phyloP scores from a whole-genome alignment of 2,329 filamentous ascomycete species.

The Tolypocladium capitatum region DNA sequence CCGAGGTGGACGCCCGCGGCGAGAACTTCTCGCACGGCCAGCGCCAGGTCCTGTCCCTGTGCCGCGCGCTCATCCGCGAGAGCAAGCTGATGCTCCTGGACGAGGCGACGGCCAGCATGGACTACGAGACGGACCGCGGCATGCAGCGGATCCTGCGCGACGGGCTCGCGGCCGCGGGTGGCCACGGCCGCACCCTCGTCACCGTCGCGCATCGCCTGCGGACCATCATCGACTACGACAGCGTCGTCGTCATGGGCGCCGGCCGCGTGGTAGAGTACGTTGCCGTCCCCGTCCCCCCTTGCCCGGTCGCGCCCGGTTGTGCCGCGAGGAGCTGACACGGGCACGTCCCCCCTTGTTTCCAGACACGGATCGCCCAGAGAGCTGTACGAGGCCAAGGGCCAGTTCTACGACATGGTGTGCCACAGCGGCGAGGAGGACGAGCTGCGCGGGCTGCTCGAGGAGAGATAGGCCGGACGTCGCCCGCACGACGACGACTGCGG shows the following conservation, averaged over 20 bases:
- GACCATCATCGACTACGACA: slow-evolving; percentile 48
- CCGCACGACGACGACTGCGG: too few species aligned
- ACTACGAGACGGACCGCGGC: slow-evolving; percentile 41
- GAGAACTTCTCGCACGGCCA: slow-evolving; percentile 46
- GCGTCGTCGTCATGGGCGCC: slow-evolving; percentile 41
- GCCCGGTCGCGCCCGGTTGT: not conserved
- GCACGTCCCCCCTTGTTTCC: not conserved
- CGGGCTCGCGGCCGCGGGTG: slow-evolving; percentile 30
- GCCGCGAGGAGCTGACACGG: not conserved
- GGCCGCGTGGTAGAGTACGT: slow-evolving; percentile 39
- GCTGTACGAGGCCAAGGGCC: slow-evolving; percentile 28
- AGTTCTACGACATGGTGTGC: slow-evolving; percentile 41
- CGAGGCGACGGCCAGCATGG: slow-evolving; percentile 47
- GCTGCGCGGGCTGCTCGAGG: slow-evolving; percentile 22
- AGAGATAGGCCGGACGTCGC: not conserved
- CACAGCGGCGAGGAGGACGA: slow-evolving; percentile 40
- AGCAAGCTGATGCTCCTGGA: slow-evolving; percentile 44
- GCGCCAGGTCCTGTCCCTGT: slow-evolving; percentile 44
- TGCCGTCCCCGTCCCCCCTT: not conserved
- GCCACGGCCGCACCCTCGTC: slow-evolving; percentile 38
- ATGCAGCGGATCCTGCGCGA: slow-evolving; percentile 40
- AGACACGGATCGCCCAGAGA: slow-evolving; percentile 33
- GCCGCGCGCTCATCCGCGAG: slow-evolving; percentile 39
- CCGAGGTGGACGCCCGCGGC: slow-evolving; percentile 36
- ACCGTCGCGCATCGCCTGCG: slow-evolving; percentile 44